Conservation (phyloP, 2,329 filamentous ascomycete genomes). For the Trichoderma sp. region DNA sequence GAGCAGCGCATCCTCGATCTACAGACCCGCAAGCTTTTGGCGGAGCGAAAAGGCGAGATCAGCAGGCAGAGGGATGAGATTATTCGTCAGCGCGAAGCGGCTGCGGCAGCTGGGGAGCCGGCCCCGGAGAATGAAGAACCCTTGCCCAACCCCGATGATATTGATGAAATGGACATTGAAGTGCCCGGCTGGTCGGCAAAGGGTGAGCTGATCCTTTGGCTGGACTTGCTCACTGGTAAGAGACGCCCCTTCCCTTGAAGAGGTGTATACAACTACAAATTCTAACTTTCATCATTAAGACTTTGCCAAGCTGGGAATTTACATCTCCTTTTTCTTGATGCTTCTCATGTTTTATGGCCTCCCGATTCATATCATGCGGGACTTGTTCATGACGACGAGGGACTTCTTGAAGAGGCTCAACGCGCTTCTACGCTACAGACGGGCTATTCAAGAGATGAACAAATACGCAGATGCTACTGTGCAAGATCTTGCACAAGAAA, state of each 20-base stretch:
- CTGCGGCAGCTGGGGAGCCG: constrained; percentile 60
- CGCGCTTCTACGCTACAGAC: constrained; percentile 86
- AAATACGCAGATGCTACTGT: constrained; percentile 87
- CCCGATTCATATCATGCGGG: constrained; percentile 94
- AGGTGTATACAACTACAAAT: constrained; percentile 30
- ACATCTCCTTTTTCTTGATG: constrained; percentile 89
- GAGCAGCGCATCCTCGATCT: constrained; percentile 75
- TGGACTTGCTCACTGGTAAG: constrained; percentile 82
- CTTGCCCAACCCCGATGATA: constrained; percentile 69
- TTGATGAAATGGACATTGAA: constrained; percentile 93
- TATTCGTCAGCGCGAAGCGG: constrained; percentile 52
- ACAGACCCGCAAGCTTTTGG: constrained; percentile 72
- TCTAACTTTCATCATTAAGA: constrained; percentile 57
- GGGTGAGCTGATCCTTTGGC: constrained; percentile 85
- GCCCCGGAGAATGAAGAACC: constrained; percentile 54
- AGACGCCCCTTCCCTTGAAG: not conserved
- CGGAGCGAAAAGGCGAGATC: constrained; percentile 70
- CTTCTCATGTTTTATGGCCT: constrained; percentile 92
- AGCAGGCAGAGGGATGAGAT: constrained; percentile 60
- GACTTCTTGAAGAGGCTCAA: constrained; percentile 90
- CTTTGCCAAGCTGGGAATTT: constrained; percentile 87
- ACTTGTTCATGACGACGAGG: constrained; percentile 90
- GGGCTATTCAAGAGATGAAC: constrained; percentile 93
- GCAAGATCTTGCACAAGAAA: constrained; percentile 82
- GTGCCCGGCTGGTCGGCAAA: constrained; percentile 97